Percentiles rank a stretch among this genome's conserved stretches.
phyloP scores from a whole-genome alignment of 208 protist genomes.

The Wallacemonas sp. region DNA sequence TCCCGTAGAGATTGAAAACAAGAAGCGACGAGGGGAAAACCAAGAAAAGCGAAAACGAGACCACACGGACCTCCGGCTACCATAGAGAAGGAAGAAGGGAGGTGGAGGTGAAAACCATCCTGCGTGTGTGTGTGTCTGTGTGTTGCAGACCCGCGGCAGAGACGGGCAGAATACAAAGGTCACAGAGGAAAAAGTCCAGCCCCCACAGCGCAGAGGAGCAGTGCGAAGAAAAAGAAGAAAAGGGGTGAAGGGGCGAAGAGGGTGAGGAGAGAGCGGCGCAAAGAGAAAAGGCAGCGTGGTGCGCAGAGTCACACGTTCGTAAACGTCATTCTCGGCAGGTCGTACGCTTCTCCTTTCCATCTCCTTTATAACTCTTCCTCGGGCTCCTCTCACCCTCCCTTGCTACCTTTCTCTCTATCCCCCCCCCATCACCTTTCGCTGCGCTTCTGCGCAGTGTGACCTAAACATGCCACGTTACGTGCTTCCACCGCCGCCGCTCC shows the following conservation, averaged over 20 bases:
- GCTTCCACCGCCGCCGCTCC: neutral
- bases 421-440: neutral
- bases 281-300: neutral
- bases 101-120: too few species aligned
- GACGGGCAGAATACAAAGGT: too few species aligned
- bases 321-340: too few species aligned
- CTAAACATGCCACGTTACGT: neutral
- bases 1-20: neutral
- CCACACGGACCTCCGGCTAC: too few species aligned
- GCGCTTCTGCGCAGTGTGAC: too few species aligned
- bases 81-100: too few species aligned
- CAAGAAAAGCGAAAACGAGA: neutral
- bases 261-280: slow-evolving; percentile 5
- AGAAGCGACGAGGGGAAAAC: neutral
- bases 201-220: neutral
- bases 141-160: too few species aligned
- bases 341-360: neutral
- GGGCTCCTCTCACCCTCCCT: neutral
- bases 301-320: neutral
- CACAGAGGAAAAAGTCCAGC: slow-evolving; percentile 4
- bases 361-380: neutral
- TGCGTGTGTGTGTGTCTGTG: too few species aligned
- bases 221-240: slow-evolving; percentile 15
- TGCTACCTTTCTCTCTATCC: slow-evolving; percentile 5
- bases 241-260: neutral